A percentile compares a stretch with the other conserved stretches of the same genome.
Evolutionary conservation across 495 filamentous ascomycete species (phyloP).

Genomic region (Penicillium nucicola): DNA sequence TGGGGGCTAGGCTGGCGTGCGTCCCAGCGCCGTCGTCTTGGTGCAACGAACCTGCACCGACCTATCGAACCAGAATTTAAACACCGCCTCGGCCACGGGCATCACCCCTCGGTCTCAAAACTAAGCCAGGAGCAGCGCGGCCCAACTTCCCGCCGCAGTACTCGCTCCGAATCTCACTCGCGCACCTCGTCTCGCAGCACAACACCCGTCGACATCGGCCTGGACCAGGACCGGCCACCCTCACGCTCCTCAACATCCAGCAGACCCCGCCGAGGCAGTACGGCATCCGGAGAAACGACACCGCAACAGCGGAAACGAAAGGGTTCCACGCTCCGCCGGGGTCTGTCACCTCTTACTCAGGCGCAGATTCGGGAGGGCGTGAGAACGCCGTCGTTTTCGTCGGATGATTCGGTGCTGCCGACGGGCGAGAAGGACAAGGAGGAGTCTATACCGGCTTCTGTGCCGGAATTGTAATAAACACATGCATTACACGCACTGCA

Average conservation of each 20-base stretch:
- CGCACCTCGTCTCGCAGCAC: constrained; percentile 49
- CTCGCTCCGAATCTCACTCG: constrained; percentile 44
- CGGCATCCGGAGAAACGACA: constrained; percentile 25
- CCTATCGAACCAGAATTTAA: constrained; percentile 19
- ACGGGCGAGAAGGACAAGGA: constrained; percentile 27
- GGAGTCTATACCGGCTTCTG: constrained; percentile 17
- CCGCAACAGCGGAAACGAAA: constrained; percentile 36
- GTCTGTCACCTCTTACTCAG: constrained; percentile 42
- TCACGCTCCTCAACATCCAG: constrained; percentile 34
- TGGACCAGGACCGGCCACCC: constrained; percentile 34
- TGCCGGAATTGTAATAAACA: constrained; percentile 9
- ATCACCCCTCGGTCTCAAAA: constrained; percentile 32
- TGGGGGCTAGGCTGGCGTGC: constrained; percentile 57
- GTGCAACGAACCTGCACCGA: constrained; percentile 30
- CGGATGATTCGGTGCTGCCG: constrained; percentile 32
- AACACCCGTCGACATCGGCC: constrained; percentile 35
- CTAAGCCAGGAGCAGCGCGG: constrained; percentile 33
- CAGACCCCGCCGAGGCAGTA: constrained; percentile 37
- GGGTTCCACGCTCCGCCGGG: constrained; percentile 31
- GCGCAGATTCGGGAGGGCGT: constrained; percentile 43
- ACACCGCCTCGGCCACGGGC: constrained; percentile 26
- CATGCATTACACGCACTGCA: neutral
- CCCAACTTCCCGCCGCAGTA: constrained; percentile 29
- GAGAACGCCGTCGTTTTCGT: constrained; percentile 35
- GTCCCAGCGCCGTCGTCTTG: constrained; percentile 43